A percentile compares a stretch with the other conserved stretches of the same genome.
phyloP scores from a whole-genome alignment of 306 rosid genomes.

The Glycyrrhiza uralensis region DNA sequence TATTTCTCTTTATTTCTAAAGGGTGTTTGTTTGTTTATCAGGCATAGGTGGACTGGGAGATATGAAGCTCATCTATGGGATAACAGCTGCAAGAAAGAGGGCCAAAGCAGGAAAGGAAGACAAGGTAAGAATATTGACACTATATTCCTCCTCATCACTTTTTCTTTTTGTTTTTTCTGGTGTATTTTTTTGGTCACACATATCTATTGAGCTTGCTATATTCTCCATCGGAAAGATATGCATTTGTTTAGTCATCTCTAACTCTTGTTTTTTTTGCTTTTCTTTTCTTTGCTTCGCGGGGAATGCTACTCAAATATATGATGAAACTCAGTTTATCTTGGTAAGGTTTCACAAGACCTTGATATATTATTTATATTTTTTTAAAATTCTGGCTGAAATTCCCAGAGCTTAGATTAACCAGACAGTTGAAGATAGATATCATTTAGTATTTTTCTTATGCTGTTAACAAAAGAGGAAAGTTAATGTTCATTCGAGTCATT shows the following conservation, averaged over 20 bases:
- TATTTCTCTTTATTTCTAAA: background rate
- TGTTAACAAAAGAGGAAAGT: conserved; percentile 23
- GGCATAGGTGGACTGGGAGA: conserved; percentile 97
- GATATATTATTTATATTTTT: background rate
- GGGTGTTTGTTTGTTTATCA: conserved; percentile 33
- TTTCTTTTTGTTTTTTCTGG: background rate
- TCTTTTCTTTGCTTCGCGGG: conserved; percentile 28
- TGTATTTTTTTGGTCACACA: conserved; percentile 23
- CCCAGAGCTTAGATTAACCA: conserved; percentile 4
- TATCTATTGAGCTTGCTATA: background rate
- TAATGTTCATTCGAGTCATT: conserved; percentile 33
- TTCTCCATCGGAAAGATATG: background rate
- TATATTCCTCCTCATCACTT: conserved; percentile 10
- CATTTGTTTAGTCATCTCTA: conserved; percentile 20
- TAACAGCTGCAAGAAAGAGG: conserved; percentile 90
- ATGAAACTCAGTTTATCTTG: conserved; percentile 73
- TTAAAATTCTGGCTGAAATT: background rate
- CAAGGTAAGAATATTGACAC: conserved; percentile 57
- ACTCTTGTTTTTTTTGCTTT: conserved; percentile 3
- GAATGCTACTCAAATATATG: conserved; percentile 29
- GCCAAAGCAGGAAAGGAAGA: conserved; percentile 95
- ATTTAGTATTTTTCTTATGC: conserved; percentile 3
- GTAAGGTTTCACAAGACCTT: conserved; percentile 41
- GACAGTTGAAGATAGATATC: conserved; percentile 4
- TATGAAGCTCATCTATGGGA: conserved; percentile 99